phyloP scores from a whole-genome alignment of 116 monocot genomes.

The Cymodocea nodosa region DNA sequence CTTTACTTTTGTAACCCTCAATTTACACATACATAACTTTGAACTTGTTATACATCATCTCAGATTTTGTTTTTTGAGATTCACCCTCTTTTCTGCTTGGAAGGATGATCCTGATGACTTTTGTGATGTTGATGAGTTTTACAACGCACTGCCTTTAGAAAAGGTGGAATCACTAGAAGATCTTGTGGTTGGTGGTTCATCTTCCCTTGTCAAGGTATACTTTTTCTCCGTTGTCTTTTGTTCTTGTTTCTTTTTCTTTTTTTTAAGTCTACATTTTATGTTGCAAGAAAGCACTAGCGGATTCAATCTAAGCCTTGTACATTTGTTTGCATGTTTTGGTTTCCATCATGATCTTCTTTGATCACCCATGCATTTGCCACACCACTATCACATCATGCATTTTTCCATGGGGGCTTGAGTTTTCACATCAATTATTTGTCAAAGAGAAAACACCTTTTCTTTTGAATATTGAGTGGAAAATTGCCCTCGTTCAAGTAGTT shows the following conservation, averaged over 20 bases:
- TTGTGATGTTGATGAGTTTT: slow-evolving; percentile 82
- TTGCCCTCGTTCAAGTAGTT: too few species aligned
- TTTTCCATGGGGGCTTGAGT: too few species aligned
- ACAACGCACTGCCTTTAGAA: slow-evolving; percentile 70
- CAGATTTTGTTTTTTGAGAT: neutral
- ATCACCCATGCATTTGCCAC: too few species aligned
- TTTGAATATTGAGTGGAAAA: too few species aligned
- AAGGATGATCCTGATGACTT: slow-evolving; percentile 93
- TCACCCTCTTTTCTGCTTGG: neutral
- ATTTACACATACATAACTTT: neutral
- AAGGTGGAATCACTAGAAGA: slow-evolving; percentile 98
- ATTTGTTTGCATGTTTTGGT: too few species aligned
- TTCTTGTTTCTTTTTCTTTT: neutral
- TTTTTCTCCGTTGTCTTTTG: neutral
- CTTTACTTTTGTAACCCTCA: neutral
- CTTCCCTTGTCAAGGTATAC: slow-evolving; percentile 76
- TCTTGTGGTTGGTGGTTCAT: slow-evolving; percentile 54
- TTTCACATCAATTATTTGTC: too few species aligned
- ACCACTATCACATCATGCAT: too few species aligned
- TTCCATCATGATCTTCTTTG: too few species aligned
- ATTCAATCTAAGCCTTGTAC: too few species aligned
- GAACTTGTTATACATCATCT: neutral
- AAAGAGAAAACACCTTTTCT: too few species aligned
- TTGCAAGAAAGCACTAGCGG: neutral
- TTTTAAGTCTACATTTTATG: neutral